Evolutionary conservation across 2,329 filamentous ascomycete genomes (phyloP).

Genomic region (Fusarium cyanostomum): DNA sequence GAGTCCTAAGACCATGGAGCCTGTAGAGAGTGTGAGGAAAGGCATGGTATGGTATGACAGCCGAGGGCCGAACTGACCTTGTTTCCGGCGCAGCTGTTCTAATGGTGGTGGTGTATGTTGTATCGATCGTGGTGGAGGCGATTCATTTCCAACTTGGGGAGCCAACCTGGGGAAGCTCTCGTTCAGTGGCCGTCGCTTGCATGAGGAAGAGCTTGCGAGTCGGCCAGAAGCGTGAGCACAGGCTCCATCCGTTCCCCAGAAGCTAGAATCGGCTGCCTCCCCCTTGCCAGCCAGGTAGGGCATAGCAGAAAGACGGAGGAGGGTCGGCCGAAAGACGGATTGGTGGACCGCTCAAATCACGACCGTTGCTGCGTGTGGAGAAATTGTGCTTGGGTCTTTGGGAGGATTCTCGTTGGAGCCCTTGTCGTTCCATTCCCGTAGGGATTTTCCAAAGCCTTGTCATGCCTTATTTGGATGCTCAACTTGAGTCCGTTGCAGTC

Average conservation of each 20-base stretch:
- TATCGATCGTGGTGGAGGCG: conserved; percentile 7
- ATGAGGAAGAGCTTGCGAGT: neutral
- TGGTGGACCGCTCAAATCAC: conserved; percentile 29
- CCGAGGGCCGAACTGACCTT: conserved; percentile 23
- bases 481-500: neutral
- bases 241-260: neutral
- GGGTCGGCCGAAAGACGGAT: conserved; percentile 22
- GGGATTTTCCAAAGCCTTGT: neutral
- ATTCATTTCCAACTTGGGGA: conserved; percentile 20
- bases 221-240: neutral
- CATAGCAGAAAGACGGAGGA: conserved; percentile 27
- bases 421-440: conserved; percentile 1
- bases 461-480: neutral
- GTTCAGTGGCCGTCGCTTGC: neutral
- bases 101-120: conserved; percentile 27
- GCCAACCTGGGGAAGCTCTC: conserved; percentile 19
- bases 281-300: conserved; percentile 15
- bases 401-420: conserved; percentile 8
- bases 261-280: conserved; percentile 1
- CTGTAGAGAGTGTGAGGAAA: conserved; percentile 3
- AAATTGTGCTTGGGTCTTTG: conserved; percentile 8
- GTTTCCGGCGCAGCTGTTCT: conserved; percentile 12
- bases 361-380: conserved; percentile 31
- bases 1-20: conserved; percentile 6
- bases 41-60: conserved; percentile 27